These are phyloP conservation scores for Gonapodya sp. DNA, from an alignment of 192 early-diverging fungal species.

Conservation along the genomic window DNA sequence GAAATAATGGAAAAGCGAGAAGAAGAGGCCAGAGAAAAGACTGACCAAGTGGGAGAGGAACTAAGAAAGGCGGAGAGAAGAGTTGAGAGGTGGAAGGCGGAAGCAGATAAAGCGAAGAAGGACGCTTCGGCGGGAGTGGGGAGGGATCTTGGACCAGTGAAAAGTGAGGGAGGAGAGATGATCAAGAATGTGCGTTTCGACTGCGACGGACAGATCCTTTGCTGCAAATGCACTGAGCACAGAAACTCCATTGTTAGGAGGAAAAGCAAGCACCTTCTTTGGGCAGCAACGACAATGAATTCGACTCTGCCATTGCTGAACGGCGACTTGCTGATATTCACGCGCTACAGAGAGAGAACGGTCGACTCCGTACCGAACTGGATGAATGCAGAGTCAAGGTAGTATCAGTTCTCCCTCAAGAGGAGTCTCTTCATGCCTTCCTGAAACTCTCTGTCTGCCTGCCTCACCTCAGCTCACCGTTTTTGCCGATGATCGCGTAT, in stretches of 20 bases:
- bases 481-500: slow-evolving; percentile 33
- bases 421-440: background rate
- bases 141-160: background rate
- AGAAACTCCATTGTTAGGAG: no score
- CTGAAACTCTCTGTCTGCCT: no score
- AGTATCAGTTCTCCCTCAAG: background rate
- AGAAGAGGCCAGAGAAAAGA: slow-evolving; percentile 24
- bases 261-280: no score
- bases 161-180: background rate
- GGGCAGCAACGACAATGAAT: no score
- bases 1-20: background rate
- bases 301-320: background rate
- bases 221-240: no score
- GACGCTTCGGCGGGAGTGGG: background rate
- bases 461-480: slow-evolving; percentile 15
- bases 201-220: no score
- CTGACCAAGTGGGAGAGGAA: slow-evolving; percentile 26
- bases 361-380: slow-evolving; percentile 29
- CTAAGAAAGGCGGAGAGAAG: slow-evolving; percentile 32
- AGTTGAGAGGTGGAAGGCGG: slow-evolving; percentile 27
- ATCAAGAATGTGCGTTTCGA: no score
- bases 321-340: background rate
- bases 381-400: slow-evolving; percentile 38
- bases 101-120: background rate
- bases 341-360: slow-evolving; percentile 24